A percentile compares a stretch with the other conserved stretches of the same genome.
Evolutionary conservation across 2,329 filamentous ascomycete genomes (phyloP).

Genomic region (Ophiostoma quercus): DNA sequence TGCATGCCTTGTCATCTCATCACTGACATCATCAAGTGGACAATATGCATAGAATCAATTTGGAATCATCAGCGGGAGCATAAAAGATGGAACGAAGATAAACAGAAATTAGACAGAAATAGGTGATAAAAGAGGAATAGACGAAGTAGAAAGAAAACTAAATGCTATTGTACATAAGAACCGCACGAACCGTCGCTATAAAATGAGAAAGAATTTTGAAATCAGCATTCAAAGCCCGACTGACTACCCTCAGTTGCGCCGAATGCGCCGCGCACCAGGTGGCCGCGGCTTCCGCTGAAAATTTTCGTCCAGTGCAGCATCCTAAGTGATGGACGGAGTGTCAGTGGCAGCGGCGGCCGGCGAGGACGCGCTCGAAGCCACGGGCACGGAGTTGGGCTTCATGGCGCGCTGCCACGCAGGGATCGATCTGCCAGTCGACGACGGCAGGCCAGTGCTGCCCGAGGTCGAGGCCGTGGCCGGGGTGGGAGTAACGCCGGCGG

Average conservation of each 20-base stretch:
- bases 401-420: slow-evolving; percentile 76
- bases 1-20: neutral
- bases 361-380: slow-evolving; percentile 13
- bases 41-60: neutral
- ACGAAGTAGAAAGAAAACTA: neutral
- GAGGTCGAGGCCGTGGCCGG: neutral
- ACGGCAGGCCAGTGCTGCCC: slow-evolving; percentile 31
- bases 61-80: neutral
- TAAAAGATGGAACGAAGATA: neutral
- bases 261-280: no score
- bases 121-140: neutral
- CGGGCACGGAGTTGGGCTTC: slow-evolving; percentile 56
- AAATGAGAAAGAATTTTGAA: neutral
- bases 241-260: neutral
- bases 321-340: slow-evolving; percentile 20
- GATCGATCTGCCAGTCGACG: slow-evolving; percentile 57
- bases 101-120: neutral
- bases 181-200: neutral
- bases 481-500: neutral
- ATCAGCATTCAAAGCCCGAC: neutral
- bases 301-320: neutral
- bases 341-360: slow-evolving; percentile 18
- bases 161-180: slow-evolving; percentile 7
- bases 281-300: no score
- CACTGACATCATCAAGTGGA: neutral